Base-by-base conservation (phyloP, 768 basidiomycete species). In the Dentipellis sp. region DNA sequence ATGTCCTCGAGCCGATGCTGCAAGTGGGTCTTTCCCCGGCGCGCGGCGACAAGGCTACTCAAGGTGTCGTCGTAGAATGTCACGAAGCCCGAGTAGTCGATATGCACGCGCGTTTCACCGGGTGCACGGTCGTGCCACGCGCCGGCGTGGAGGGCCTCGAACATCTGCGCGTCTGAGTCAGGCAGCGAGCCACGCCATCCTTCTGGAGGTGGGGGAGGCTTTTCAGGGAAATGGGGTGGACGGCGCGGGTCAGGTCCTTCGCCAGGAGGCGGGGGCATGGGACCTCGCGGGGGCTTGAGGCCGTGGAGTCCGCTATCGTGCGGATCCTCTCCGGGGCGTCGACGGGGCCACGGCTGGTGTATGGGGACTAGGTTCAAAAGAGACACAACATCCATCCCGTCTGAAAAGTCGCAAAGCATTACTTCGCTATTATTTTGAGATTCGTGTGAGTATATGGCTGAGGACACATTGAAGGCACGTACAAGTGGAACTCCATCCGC, bases 1-100 rank as follows among this genome's bases (percentile, higher is more conserved):
- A 77, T 72, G 2, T 63, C 65, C n/a, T 63, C 58, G 14, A 75
- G 47, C 9, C 72, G 68, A 54, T 77, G 72, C 21, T 69, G 59
- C 61, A 69, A 66, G 10, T 75, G 64, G 21, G 70, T 65, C 53
- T 70, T 62, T 4, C 63, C 67, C 1, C 61, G 52, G 1, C 76
- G 67, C 5, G 60, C 56, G 0, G 46, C 57, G 39, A 72, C 66
- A 10, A 79, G 67, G 52, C 69, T 72, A 1, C 72, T 71, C 7
- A 74, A 64, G 0, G 52, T 53, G 2, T 66, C 66, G 58, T 79
- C 76, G 58, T 77, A 78, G 54, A 78, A 73, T 0, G 76, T 75
- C 16, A 78, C 59, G 12, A 74, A 56, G 12, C 73, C 67, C 3
- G 74, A 62, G 46, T 74, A 69, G 62, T 78, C 76, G 17, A 76